Conservation (phyloP, 164 flowering plant species). For the Chimonanthus praecox region DNA sequence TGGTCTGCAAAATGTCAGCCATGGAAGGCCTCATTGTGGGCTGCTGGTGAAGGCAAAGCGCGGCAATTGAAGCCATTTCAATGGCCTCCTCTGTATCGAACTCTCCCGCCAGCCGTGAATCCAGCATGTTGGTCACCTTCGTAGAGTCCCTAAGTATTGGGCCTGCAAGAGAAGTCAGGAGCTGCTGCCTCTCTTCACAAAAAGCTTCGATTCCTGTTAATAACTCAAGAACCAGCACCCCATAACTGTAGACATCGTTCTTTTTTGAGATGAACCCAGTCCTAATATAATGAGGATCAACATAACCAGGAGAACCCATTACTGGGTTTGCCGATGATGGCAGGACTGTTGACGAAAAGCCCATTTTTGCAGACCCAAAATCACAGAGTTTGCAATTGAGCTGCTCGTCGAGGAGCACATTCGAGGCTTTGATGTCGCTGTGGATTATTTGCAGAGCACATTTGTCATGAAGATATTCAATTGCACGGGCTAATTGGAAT, state of each 20-base stretch:
- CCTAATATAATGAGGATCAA: conserved; percentile 66
- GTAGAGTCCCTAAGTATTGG: conserved; percentile 22
- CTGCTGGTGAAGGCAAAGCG: conserved; percentile 35
- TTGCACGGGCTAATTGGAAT: conserved; percentile 53
- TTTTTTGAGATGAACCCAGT: conserved; percentile 76
- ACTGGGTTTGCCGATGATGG: conserved; percentile 26
- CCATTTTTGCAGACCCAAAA: conserved; percentile 69
- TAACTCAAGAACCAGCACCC: conserved; percentile 62
- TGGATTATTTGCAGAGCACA: conserved; percentile 57
- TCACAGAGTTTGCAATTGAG: conserved; percentile 68
- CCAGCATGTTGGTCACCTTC: conserved; percentile 40
- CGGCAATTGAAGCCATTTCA: conserved; percentile 34
- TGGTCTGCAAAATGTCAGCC: conserved; percentile 28
- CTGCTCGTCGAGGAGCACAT: conserved; percentile 55
- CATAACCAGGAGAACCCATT: conserved; percentile 75
- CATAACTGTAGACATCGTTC: conserved; percentile 73
- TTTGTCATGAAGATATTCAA: conserved; percentile 58
- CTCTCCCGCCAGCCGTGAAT: conserved; percentile 34
- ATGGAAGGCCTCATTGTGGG: conserved; percentile 55
- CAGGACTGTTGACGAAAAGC: conserved; percentile 43
- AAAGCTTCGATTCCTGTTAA: conserved; percentile 68
- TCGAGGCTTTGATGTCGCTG: conserved; percentile 75
- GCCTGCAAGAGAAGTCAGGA: conserved; percentile 24
- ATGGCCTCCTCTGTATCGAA: conserved; percentile 34
- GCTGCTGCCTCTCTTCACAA: conserved; percentile 28